phyloP scores from a whole-genome alignment of 768 basidiomycete genomes.

The Gloeopeniophorella convolvens region DNA sequence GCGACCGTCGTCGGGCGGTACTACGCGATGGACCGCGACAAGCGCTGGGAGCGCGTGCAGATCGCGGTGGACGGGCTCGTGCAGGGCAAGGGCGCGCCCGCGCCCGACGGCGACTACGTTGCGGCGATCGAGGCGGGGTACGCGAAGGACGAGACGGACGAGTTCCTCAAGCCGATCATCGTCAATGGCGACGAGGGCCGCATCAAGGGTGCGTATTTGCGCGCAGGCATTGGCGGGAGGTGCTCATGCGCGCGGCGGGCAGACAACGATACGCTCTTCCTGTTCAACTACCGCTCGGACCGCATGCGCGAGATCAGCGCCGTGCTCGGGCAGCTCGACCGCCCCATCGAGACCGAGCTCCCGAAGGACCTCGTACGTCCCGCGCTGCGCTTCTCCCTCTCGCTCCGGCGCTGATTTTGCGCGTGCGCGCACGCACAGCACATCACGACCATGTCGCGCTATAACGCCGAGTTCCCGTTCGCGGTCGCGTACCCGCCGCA shows the following conservation, averaged over 20 bases:
- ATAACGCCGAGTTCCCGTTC: conserved; percentile 90
- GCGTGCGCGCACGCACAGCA: conserved; percentile 35
- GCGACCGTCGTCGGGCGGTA: conserved; percentile 86
- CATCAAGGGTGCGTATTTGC: conserved; percentile 58
- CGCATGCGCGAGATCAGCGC: conserved; percentile 88
- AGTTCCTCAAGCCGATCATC: conserved; percentile 94
- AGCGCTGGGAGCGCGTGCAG: conserved; percentile 93
- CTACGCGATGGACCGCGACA: conserved; percentile 97
- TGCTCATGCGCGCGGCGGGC: not conserved
- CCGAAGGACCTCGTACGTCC: conserved; percentile 70
- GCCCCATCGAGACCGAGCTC: conserved; percentile 76
- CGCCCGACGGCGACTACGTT: conserved; percentile 52
- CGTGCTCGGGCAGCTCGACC: conserved; percentile 75
- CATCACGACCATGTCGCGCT: conserved; percentile 91
- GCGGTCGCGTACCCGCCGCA: conserved; percentile 89
- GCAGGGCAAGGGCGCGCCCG: conserved; percentile 49
- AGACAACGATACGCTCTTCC: conserved; percentile 88
- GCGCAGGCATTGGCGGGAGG: too few relatives aligned
- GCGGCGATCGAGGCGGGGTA: conserved; percentile 69
- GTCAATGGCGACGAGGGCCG: conserved; percentile 72
- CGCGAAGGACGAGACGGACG: conserved; percentile 82
- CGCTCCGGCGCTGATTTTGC: not conserved
- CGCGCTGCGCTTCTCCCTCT: not conserved
- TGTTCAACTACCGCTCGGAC: conserved; percentile 97
- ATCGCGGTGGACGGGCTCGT: conserved; percentile 83